Percentiles rank a stretch among this genome's conserved stretches.
These are phyloP conservation scores for Pseudotsuga menziesii DNA, from an alignment of 75 land plant species.

Conservation along the genomic window DNA sequence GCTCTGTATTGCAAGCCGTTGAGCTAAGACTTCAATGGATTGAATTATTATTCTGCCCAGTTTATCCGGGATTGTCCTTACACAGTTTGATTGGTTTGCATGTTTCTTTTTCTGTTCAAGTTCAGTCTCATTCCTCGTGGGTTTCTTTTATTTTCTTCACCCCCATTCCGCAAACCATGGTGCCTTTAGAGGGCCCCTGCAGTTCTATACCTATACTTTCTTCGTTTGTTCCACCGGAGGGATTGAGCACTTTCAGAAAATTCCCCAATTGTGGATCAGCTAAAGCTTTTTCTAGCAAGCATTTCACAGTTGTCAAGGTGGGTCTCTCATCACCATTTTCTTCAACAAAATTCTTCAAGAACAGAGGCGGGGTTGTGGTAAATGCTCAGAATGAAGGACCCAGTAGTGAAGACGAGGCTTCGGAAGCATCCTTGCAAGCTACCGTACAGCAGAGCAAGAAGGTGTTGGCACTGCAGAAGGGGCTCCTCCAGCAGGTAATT, in stretches of 20 bases:
- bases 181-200: neutral
- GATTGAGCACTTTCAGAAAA: neutral
- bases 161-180: neutral
- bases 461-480: slow-evolving; percentile 68
- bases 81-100: too few species aligned
- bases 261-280: neutral
- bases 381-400: slow-evolving; percentile 12
- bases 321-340: neutral
- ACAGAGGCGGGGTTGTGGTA: neutral
- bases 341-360: neutral
- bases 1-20: too few species aligned
- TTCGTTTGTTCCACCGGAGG: neutral
- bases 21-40: too few species aligned
- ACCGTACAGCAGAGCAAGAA: slow-evolving; percentile 82
- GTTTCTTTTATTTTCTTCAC: neutral
- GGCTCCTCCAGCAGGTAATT: slow-evolving; percentile 66
- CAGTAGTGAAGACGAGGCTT: neutral
- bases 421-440: slow-evolving; percentile 23
- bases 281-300: neutral
- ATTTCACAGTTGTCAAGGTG: neutral
- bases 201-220: neutral
- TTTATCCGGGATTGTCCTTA: too few species aligned
- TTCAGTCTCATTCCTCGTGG: too few species aligned
- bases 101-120: too few species aligned
- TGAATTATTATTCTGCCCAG: too few species aligned